Percentiles rank a stretch among this genome's conserved stretches.
Conservation (phyloP, 1,139 yeast genomes). For the Yamadazyma epiphylla region DNA sequence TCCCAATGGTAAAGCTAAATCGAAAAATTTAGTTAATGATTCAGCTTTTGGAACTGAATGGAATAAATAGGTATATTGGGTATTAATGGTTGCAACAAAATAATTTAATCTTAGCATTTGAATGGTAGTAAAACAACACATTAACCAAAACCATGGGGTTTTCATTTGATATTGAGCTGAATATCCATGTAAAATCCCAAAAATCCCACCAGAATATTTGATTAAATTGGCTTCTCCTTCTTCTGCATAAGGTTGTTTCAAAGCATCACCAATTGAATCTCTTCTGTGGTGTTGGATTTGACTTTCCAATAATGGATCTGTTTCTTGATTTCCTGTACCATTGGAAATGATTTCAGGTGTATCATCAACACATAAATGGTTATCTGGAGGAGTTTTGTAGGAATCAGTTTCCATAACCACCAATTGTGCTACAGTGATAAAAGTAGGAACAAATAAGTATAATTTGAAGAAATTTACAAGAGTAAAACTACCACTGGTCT, state of each 20-base stretch:
- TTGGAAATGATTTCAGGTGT: conserved; percentile 5
- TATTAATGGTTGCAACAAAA: conserved; percentile 43
- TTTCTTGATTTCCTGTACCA: conserved; percentile 14
- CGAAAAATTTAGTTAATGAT: conserved; percentile 33
- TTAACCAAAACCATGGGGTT: conserved; percentile 41
- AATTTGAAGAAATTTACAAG: conserved; percentile 30
- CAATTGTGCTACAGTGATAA: conserved; percentile 38
- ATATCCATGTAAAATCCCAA: conserved; percentile 43
- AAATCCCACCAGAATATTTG: conserved; percentile 35
- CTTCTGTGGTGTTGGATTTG: conserved; percentile 19
- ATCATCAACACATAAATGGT: conserved; percentile 25
- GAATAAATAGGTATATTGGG: conserved; percentile 42
- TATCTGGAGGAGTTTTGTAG: conserved; percentile 33
- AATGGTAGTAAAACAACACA: conserved; percentile 36
- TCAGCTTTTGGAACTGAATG: conserved; percentile 24
- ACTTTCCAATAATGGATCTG: conserved; percentile 17
- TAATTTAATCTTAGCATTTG: conserved; percentile 45
- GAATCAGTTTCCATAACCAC: conserved; percentile 39
- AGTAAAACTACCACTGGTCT: conserved; percentile 24
- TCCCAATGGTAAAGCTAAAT: conserved; percentile 44
- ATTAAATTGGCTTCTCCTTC: conserved; percentile 37
- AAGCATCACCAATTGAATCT: conserved; percentile 45
- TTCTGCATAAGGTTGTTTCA: conserved; percentile 40
- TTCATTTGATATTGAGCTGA: conserved; percentile 37
- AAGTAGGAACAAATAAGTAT: conserved; percentile 37